These are phyloP conservation scores for Kokia cookei DNA, from an alignment of 441 rosid genomes.

Conservation along the genomic window DNA sequence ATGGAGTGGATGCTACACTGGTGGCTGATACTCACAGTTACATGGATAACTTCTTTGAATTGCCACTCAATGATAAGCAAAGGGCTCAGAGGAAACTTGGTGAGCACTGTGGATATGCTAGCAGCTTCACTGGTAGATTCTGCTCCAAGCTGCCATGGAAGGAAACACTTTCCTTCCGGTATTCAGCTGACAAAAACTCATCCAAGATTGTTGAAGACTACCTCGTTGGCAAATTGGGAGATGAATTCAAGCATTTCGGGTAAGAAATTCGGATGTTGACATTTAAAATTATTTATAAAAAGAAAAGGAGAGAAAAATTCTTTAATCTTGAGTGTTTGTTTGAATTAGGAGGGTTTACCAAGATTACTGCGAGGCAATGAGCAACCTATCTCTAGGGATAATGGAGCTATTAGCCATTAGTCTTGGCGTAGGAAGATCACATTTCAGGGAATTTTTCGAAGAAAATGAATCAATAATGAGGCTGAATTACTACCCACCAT, in stretches of 20 bases:
- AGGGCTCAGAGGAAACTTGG: slow-evolving; percentile 68
- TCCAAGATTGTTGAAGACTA: slow-evolving; percentile 48
- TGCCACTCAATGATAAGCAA: slow-evolving; percentile 72
- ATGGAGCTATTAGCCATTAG: slow-evolving; percentile 90
- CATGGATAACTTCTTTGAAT: slow-evolving; percentile 63
- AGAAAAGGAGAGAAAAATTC: background rate
- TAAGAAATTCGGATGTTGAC: slow-evolving; percentile 14
- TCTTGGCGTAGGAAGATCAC: slow-evolving; percentile 45
- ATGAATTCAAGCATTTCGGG: slow-evolving; percentile 64
- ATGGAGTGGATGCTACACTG: slow-evolving; percentile 59
- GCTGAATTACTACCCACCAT: slow-evolving; percentile 89
- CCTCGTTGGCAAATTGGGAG: slow-evolving; percentile 56
- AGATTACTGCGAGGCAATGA: slow-evolving; percentile 81
- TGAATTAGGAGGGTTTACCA: slow-evolving; percentile 62
- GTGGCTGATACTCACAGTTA: slow-evolving; percentile 55
- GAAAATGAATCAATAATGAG: slow-evolving; percentile 97
- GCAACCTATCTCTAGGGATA: slow-evolving; percentile 68
- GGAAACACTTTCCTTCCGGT: slow-evolving; percentile 85
- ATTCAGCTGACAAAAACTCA: slow-evolving; percentile 36
- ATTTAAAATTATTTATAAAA: background rate
- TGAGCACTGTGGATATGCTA: slow-evolving; percentile 88
- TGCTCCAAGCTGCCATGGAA: slow-evolving; percentile 94
- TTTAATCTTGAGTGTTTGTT: background rate
- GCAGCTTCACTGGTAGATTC: slow-evolving; percentile 96
- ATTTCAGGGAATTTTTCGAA: slow-evolving; percentile 63